Base-by-base conservation (phyloP, 352 stramenopile genomes). In the Phytophthora parvispora region DNA sequence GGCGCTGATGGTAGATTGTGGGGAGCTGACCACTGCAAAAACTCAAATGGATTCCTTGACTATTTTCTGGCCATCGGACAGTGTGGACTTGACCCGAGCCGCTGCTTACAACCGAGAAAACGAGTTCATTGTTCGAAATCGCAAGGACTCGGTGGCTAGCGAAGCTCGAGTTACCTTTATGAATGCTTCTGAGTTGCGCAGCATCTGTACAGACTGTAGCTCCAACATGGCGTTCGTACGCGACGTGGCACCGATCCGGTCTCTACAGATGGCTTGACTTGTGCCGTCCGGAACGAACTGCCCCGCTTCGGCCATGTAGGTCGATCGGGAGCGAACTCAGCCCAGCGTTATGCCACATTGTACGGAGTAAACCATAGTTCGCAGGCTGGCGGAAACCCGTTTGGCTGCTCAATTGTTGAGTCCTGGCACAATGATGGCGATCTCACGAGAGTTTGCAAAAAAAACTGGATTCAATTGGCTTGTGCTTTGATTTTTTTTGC, bases 21-120 rank as follows among this genome's bases (percentile, higher is more conserved):
- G 51, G 24, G n/a, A n/a, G 42, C 59, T 73, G 65, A 48, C 62
- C 64, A 48, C 31, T 49, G 7, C 34, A 4, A 56, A 28, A 15
- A 57, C 48, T 42, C 38, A 59, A 72, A 58, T 29, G 29, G 51
- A 64, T 64, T 60, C 9, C 28, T n/a, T 16, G 57, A 52, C 52
- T 64, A 65, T 74, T 74, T 60, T 74, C 66, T 74, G 66, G 13
- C 25, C 52, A 61, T 51, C 60, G 18, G 24, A 20, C 40, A 65
- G 22, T 13, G n/a, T 22, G 16, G 38, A 67, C 20, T 49, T 45
- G 42, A 42, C 18, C 42, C n/a, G 55, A 62, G 55, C n/a, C 27
- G 32, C 15, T 47, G 48, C 22, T 27, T 22, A 16, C n/a, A n/a
- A n/a, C n/a, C 25, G 25, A 24, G 18, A 45, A 45, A 48, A 27